Evolutionary conservation across 768 basidiomycete genomes (phyloP).

Genomic region (Auriscalpium orientale): DNA sequence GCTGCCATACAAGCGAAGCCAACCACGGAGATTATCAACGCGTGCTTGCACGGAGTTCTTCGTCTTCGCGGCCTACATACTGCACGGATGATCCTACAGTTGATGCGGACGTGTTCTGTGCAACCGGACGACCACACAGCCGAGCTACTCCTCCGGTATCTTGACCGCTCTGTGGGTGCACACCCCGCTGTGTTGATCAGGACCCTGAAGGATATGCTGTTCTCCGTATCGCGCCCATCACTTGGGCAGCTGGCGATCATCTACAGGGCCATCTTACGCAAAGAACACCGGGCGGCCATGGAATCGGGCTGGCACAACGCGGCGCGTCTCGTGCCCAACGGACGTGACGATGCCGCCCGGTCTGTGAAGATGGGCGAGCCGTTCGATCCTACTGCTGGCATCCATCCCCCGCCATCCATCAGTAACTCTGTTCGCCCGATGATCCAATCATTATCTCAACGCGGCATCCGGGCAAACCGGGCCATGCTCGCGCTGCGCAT

Average conservation of each 20-base stretch:
- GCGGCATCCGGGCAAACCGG: slow-evolving; percentile 47
- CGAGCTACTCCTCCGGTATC: slow-evolving; percentile 45
- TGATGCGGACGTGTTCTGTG: slow-evolving; percentile 49
- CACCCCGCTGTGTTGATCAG: slow-evolving; percentile 41
- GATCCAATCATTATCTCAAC: slow-evolving; percentile 37
- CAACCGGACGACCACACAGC: slow-evolving; percentile 47
- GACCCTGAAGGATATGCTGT: slow-evolving; percentile 38
- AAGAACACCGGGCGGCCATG: slow-evolving; percentile 25
- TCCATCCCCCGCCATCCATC: slow-evolving; percentile 28
- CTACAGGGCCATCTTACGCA: slow-evolving; percentile 42
- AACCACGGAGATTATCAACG: slow-evolving; percentile 48
- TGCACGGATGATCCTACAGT: slow-evolving; percentile 37
- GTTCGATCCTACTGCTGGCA: slow-evolving; percentile 46
- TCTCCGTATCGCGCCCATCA: slow-evolving; percentile 37
- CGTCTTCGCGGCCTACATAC: slow-evolving; percentile 40
- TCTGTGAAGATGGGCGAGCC: background rate
- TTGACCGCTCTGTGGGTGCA: slow-evolving; percentile 36
- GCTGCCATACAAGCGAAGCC: slow-evolving; percentile 15
- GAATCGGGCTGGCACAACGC: slow-evolving; percentile 26
- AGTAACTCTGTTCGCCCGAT: slow-evolving; percentile 31
- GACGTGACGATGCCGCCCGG: background rate
- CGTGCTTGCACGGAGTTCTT: slow-evolving; percentile 46
- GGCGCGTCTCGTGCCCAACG: slow-evolving; percentile 18
- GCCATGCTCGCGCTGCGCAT: slow-evolving; percentile 57
- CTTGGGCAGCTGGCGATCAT: slow-evolving; percentile 51